Conservation (phyloP, 768 basidiomycete genomes). For the Termitomyces sp. region DNA sequence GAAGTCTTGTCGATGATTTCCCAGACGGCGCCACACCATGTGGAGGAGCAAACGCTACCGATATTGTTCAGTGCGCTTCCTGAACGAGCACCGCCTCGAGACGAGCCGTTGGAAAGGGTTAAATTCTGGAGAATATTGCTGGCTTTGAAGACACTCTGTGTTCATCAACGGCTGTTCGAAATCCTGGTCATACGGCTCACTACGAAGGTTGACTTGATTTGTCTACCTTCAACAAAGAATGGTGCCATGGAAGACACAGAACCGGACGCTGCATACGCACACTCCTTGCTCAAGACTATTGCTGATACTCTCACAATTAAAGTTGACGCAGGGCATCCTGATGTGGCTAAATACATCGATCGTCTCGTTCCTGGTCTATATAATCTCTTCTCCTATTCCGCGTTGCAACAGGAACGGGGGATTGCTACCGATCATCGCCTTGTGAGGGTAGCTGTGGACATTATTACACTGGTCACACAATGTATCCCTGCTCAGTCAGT, state of each 20-base stretch:
- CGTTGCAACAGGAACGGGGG: slow-evolving; percentile 25
- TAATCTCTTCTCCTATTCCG: slow-evolving; percentile 51
- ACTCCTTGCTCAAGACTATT: slow-evolving; percentile 74
- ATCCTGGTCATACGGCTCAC: slow-evolving; percentile 73
- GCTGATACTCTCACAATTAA: slow-evolving; percentile 52
- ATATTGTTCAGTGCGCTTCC: slow-evolving; percentile 76
- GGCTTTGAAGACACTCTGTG: slow-evolving; percentile 69
- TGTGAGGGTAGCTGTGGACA: slow-evolving; percentile 56
- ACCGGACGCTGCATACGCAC: slow-evolving; percentile 76
- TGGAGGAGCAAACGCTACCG: slow-evolving; percentile 77
- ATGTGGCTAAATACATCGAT: slow-evolving; percentile 81
- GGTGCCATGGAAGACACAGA: slow-evolving; percentile 39
- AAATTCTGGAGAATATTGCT: slow-evolving; percentile 66
- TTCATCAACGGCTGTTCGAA: slow-evolving; percentile 78
- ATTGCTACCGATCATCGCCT: slow-evolving; percentile 46
- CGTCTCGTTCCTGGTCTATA: slow-evolving; percentile 69
- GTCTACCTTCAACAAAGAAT: slow-evolving; percentile 27
- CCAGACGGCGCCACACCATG: slow-evolving; percentile 50
- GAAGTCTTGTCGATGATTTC: slow-evolving; percentile 65
- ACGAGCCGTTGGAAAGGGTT: slow-evolving; percentile 51
- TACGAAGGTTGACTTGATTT: slow-evolving; percentile 73
- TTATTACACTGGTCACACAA: slow-evolving; percentile 67
- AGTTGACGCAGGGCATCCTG: slow-evolving; percentile 50
- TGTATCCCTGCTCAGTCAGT: slow-evolving; percentile 65
- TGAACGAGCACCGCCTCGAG: slow-evolving; percentile 52